These are phyloP conservation scores for Sergeia podlipaevii DNA, from an alignment of 208 protist genomes.

Conservation along the genomic window DNA sequence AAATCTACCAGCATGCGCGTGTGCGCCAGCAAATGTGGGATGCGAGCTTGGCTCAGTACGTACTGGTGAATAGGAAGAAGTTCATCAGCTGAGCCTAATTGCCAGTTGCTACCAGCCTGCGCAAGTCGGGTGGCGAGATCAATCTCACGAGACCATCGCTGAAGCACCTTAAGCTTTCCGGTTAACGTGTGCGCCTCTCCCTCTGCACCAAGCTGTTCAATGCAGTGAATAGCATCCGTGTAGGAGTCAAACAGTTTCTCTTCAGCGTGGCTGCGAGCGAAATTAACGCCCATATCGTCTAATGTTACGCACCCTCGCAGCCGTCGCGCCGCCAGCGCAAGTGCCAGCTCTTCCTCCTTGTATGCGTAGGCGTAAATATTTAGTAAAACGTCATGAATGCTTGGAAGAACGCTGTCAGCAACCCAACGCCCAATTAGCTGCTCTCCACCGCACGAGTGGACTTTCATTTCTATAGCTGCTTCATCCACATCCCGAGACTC, in stretches of 20 bases:
- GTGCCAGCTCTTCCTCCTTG: slow-evolving; percentile 27
- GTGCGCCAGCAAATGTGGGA: slow-evolving; percentile 50
- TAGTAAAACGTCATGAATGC: slow-evolving; percentile 47
- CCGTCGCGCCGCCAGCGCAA: slow-evolving; percentile 31
- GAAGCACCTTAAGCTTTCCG: slow-evolving; percentile 54
- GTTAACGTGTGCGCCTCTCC: slow-evolving; percentile 37
- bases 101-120: slow-evolving; percentile 33
- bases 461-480: slow-evolving; percentile 13
- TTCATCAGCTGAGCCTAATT: slow-evolving; percentile 71
- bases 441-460: slow-evolving; percentile 27
- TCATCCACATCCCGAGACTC: slow-evolving; percentile 7
- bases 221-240: slow-evolving; percentile 63
- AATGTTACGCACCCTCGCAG: slow-evolving; percentile 52
- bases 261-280: slow-evolving; percentile 48
- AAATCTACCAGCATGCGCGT: slow-evolving; percentile 70
- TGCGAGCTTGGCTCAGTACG: slow-evolving; percentile 56
- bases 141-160: slow-evolving; percentile 79
- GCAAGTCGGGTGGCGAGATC: slow-evolving; percentile 65
- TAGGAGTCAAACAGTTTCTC: slow-evolving; percentile 83
- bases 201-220: slow-evolving; percentile 50
- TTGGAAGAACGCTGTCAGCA: slow-evolving; percentile 57
- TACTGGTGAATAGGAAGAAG: slow-evolving; percentile 88
- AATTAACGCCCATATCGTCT: slow-evolving; percentile 79
- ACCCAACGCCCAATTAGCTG: slow-evolving; percentile 52
- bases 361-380: slow-evolving; percentile 77